phyloP scores from a whole-genome alignment of 2,329 filamentous ascomycete species.

The Cephalotrichum gorgonifer region DNA sequence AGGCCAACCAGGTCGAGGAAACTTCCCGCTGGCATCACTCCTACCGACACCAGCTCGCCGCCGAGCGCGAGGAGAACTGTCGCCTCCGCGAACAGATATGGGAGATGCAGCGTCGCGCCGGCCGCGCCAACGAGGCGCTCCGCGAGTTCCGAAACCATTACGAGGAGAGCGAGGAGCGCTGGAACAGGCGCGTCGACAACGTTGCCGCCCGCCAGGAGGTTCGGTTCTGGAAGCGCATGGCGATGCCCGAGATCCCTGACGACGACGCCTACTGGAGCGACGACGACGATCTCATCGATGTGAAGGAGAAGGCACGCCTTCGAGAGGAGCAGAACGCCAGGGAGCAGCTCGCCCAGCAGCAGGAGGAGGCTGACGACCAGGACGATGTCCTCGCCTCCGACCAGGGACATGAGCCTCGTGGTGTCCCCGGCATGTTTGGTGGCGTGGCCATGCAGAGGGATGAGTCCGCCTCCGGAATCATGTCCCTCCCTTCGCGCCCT shows the following conservation, averaged over 20 bases:
- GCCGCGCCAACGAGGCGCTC: constrained; percentile 45
- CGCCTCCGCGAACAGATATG: constrained; percentile 55
- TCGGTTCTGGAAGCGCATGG: constrained; percentile 57
- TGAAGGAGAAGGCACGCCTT: constrained; percentile 46
- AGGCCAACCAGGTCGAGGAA: constrained; percentile 50
- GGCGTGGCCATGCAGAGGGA: constrained; percentile 6
- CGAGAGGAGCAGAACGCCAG: constrained; percentile 36
- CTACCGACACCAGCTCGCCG: constrained; percentile 54
- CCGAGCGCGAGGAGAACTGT: constrained; percentile 54
- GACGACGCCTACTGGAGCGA: constrained; percentile 54
- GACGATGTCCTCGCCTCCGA: constrained; percentile 4
- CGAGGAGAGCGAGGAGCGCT: constrained; percentile 43
- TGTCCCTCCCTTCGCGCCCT: constrained; percentile 2
- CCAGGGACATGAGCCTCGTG: constrained; percentile 33
- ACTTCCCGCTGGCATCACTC: constrained; percentile 55
- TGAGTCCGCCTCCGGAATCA: not conserved
- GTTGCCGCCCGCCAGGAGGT: constrained; percentile 46
- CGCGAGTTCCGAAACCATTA: constrained; percentile 45
- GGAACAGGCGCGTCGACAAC: constrained; percentile 42
- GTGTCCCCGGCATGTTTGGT: constrained; percentile 7
- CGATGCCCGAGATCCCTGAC: constrained; percentile 49
- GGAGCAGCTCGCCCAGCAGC: constrained; percentile 10
- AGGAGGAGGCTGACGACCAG: not conserved
- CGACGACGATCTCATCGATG: constrained; percentile 54
- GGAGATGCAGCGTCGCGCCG: constrained; percentile 54